phyloP scores from a whole-genome alignment of 176 grass and related monocot genomes.

The Zoysia pacifica region DNA sequence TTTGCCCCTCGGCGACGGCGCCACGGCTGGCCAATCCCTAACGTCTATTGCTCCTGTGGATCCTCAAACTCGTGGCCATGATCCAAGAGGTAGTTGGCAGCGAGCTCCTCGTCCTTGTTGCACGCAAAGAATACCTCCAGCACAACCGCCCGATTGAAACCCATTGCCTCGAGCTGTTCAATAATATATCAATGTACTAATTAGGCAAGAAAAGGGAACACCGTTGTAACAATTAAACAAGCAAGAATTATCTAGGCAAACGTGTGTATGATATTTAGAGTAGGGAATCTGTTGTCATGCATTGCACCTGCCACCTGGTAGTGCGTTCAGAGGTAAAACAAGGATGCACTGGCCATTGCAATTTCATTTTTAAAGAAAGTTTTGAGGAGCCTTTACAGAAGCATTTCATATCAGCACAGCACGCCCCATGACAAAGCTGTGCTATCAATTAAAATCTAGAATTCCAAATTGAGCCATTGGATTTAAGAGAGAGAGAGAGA shows the following conservation, averaged over 20 bases:
- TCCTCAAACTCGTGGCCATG: slow-evolving; percentile 95
- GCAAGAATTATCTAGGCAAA: not conserved
- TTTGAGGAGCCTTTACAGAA: not conserved
- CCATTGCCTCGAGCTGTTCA: slow-evolving; percentile 87
- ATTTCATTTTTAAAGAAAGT: not conserved
- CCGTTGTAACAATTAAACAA: not conserved
- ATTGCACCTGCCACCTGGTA: not conserved
- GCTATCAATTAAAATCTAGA: not conserved
- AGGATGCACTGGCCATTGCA: not conserved
- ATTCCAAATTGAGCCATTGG: not conserved
- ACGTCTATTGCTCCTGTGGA: slow-evolving; percentile 59
- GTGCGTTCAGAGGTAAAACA: not conserved
- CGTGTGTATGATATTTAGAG: not conserved
- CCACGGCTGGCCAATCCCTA: slow-evolving; percentile 17
- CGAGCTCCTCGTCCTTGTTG: slow-evolving; percentile 95
- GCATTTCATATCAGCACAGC: not conserved
- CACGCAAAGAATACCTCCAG: slow-evolving; percentile 98
- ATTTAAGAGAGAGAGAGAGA: not conserved
- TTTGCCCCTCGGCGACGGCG: not conserved
- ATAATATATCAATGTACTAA: slow-evolving; percentile 3
- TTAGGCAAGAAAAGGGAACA: not conserved
- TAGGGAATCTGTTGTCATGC: not conserved
- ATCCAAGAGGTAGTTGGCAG: slow-evolving; percentile 95
- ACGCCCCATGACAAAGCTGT: not conserved
- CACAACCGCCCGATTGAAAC: slow-evolving; percentile 84